phyloP scores from a whole-genome alignment of 2,329 filamentous ascomycete species.

The Boeremia exigua region DNA sequence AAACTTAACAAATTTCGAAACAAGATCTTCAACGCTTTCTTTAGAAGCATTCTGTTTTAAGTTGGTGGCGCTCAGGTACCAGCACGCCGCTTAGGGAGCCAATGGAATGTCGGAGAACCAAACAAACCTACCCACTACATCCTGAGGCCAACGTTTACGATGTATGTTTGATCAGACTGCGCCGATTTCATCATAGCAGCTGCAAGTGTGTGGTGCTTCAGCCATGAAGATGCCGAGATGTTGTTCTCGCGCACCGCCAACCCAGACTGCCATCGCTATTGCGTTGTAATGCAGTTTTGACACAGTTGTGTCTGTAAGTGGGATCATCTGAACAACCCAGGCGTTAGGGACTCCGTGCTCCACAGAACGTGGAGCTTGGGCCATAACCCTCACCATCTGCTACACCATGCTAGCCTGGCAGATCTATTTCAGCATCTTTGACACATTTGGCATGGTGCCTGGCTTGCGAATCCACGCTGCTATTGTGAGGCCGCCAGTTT shows the following conservation, averaged over 20 bases:
- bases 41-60: constrained; percentile 30
- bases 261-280: constrained; percentile 4
- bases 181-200: background rate
- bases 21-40: constrained; percentile 24
- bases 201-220: too few relatives aligned
- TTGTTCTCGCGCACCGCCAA: too few relatives aligned
- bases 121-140: background rate
- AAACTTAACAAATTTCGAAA: constrained; percentile 22
- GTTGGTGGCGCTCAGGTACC: constrained; percentile 9
- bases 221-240: too few relatives aligned
- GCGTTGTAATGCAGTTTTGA: constrained; percentile 11
- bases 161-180: background rate
- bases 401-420: constrained; percentile 24
- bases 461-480: constrained; percentile 16
- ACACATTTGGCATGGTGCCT: constrained; percentile 16
- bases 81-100: background rate
- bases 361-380: constrained; percentile 15
- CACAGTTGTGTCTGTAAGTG: background rate
- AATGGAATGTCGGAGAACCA: constrained; percentile 9
- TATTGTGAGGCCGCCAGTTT: constrained; percentile 7
- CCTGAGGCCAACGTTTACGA: background rate
- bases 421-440: constrained; percentile 19
- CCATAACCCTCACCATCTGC: constrained; percentile 25
- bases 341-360: constrained; percentile 17
- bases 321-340: constrained; percentile 4